Evolutionary conservation across 306 rosid genomes (phyloP).

Genomic region (Abrus pulchellus): DNA sequence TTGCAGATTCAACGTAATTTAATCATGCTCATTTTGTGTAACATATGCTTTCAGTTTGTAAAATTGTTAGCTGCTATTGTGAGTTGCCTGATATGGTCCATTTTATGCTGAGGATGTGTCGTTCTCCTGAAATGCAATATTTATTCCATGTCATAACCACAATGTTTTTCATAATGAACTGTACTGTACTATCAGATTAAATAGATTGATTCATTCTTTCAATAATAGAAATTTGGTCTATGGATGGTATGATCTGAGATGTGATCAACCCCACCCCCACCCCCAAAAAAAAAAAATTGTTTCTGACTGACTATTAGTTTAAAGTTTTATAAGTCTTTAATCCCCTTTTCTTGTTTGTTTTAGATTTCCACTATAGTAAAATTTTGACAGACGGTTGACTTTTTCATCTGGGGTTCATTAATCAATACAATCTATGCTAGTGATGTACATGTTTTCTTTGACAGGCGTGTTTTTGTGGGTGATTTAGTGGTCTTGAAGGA

Average conservation of each 20-base stretch:
- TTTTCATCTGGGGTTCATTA: conserved; percentile 28
- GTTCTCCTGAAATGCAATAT: conserved; percentile 19
- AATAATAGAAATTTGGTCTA: neutral
- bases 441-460: conserved; percentile 53
- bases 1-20: conserved; percentile 68
- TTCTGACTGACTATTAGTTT: neutral
- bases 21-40: conserved; percentile 28
- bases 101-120: conserved; percentile 55
- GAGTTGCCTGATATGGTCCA: neutral
- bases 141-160: neutral
- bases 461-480: conserved; percentile 90
- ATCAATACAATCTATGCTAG: conserved; percentile 34
- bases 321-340: neutral
- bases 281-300: neutral
- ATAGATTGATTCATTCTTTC: neutral
- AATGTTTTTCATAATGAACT: neutral
- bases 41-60: conserved; percentile 46
- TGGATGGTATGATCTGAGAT: neutral
- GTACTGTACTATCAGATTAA: no score
- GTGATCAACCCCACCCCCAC: neutral
- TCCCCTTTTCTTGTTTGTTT: neutral
- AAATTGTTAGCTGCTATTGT: neutral
- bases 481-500: conserved; percentile 92
- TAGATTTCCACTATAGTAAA: neutral
- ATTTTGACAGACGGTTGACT: neutral